Conservation (phyloP, 345 rosid species). For the Salix suchowensis region DNA sequence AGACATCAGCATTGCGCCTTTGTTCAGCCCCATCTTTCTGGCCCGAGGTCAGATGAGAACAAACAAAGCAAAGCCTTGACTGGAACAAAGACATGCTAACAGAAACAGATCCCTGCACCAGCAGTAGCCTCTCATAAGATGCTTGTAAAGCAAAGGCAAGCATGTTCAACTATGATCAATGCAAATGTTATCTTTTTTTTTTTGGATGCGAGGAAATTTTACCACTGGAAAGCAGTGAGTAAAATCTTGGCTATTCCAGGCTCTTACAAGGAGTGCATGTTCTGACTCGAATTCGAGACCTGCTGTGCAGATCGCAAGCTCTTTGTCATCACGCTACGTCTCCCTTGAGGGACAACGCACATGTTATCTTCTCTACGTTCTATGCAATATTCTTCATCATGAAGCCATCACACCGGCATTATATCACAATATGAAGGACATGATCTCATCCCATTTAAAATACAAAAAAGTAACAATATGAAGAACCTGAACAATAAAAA, state of each 20-base stretch:
- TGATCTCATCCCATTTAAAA: constrained; percentile 12
- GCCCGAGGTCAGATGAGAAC: constrained; percentile 97
- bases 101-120: constrained; percentile 92
- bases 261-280: too few species aligned
- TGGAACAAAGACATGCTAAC: constrained; percentile 92
- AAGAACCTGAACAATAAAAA: neutral
- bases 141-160: constrained; percentile 5
- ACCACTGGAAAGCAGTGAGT: too few species aligned
- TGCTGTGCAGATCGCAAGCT: too few species aligned
- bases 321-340: too few species aligned
- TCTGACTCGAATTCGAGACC: too few species aligned
- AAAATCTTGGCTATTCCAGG: too few species aligned
- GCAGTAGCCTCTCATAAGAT: constrained; percentile 14
- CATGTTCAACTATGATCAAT: neutral
- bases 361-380: neutral
- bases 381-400: neutral
- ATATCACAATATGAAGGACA: constrained; percentile 8
- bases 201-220: too few species aligned
- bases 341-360: too few species aligned
- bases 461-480: neutral
- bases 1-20: constrained; percentile 84
- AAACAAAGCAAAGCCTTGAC: constrained; percentile 90
- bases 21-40: constrained; percentile 89
- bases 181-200: neutral
- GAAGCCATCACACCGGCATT: neutral